A percentile compares a stretch with the other conserved stretches of the same genome.
Evolutionary conservation across 371 early-diverging fungal species (phyloP).

Genomic region (Rhizopus microsporus): DNA sequence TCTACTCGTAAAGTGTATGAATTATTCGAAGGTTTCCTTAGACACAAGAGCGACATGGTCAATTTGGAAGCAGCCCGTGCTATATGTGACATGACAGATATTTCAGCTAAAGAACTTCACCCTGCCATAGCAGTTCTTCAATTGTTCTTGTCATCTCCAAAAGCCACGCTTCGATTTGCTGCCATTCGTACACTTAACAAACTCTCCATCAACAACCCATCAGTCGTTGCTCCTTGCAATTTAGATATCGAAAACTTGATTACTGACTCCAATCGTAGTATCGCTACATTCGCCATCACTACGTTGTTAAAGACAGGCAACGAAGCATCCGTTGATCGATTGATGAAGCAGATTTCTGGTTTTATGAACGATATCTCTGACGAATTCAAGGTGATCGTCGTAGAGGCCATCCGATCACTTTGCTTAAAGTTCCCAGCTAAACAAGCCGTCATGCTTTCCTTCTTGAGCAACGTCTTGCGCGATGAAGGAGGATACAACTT

Average conservation of each 20-base stretch:
- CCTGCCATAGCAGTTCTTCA: conserved; percentile 94
- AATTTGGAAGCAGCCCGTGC: conserved; percentile 97
- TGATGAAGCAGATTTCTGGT: conserved; percentile 97
- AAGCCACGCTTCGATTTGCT: conserved; percentile 93
- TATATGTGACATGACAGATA: conserved; percentile 86
- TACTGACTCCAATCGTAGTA: conserved; percentile 93
- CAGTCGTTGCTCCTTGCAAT: conserved; percentile 92
- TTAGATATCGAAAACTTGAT: conserved; percentile 97
- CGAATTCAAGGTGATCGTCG: conserved; percentile 97
- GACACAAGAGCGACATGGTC: conserved; percentile 97
- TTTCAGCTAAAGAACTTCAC: conserved; percentile 83
- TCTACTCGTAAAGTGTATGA: conserved; percentile 75
- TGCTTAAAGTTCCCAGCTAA: conserved; percentile 97
- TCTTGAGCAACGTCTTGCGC: conserved; percentile 89
- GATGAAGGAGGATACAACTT: conserved; percentile 98
- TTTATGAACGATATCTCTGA: conserved; percentile 98
- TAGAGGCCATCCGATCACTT: conserved; percentile 94
- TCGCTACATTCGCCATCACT: conserved; percentile 98
- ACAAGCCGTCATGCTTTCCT: conserved; percentile 89
- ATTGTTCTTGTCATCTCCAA: conserved; percentile 89
- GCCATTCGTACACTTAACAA: conserved; percentile 95
- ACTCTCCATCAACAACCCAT: conserved; percentile 85
- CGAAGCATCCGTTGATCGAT: conserved; percentile 94
- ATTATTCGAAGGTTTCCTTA: conserved; percentile 85
- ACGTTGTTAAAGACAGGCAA: conserved; percentile 98